A percentile compares a stretch with the other conserved stretches of the same genome.
These are phyloP conservation scores for Elaeagnus macrophylla DNA, from an alignment of 306 rosid genomes.

Conservation along the genomic window DNA sequence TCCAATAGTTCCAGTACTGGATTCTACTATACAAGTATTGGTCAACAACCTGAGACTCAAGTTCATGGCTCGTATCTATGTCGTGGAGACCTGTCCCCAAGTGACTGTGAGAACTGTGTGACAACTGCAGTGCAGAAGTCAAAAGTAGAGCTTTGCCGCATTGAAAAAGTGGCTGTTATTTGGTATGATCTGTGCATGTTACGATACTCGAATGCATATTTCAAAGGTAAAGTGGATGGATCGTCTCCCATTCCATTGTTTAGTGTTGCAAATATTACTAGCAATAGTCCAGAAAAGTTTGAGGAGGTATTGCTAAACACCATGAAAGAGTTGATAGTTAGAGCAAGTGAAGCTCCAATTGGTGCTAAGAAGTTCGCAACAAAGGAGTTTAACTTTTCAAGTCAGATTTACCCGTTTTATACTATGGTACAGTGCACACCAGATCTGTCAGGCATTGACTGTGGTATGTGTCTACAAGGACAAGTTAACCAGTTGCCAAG, in stretches of 20 bases:
- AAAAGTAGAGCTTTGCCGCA: no score
- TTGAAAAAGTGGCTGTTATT: conserved; percentile 31
- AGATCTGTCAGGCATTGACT: conserved; percentile 24
- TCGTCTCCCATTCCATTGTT: neutral
- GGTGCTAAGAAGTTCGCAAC: conserved; percentile 38
- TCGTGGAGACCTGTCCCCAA: no score
- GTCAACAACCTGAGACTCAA: no score
- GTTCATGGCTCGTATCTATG: no score
- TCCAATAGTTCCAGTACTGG: no score
- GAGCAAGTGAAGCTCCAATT: conserved; percentile 13
- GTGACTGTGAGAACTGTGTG: no score
- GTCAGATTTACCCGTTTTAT: conserved; percentile 20
- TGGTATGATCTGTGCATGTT: conserved; percentile 62
- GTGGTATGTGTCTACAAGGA: conserved; percentile 28
- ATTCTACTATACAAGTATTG: no score
- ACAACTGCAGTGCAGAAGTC: no score
- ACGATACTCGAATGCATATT: conserved; percentile 36
- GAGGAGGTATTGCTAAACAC: conserved; percentile 6
- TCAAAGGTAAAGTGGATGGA: neutral
- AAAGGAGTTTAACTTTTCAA: conserved; percentile 17
- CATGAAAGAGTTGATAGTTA: conserved; percentile 20
- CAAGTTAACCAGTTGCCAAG: conserved; percentile 20
- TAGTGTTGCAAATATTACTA: conserved; percentile 28
- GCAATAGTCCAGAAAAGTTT: conserved; percentile 15
- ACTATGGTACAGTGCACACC: conserved; percentile 51